phyloP scores from a whole-genome alignment of 2,329 filamentous ascomycete species.

The Hymenoscyphus fructigenus region DNA sequence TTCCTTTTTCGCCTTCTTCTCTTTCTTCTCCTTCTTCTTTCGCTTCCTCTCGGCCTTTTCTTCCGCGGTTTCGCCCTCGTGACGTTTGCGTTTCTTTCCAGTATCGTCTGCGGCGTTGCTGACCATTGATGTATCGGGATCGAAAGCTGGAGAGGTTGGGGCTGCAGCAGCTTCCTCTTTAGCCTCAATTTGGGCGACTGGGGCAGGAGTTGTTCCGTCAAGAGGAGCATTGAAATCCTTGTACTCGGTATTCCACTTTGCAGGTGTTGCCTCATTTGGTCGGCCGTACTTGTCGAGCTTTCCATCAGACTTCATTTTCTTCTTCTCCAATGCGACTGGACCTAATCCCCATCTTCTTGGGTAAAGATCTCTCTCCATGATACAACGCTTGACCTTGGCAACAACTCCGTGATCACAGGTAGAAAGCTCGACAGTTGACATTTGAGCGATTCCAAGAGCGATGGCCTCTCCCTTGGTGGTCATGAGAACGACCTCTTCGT shows the following conservation, averaged over 20 bases:
- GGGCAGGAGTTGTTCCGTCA: constrained; percentile 42
- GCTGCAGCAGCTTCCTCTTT: constrained; percentile 41
- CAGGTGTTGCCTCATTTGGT: constrained; percentile 86
- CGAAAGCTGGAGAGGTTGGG: constrained; percentile 39
- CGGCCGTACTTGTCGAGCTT: constrained; percentile 98
- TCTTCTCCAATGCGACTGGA: constrained; percentile 92
- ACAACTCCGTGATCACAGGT: constrained; percentile 97
- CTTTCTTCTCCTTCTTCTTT: constrained; percentile 53
- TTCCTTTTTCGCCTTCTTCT: constrained; percentile 49
- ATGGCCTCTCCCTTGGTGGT: constrained; percentile 99
- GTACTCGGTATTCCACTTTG: constrained; percentile 91
- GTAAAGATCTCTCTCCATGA: constrained; percentile 99
- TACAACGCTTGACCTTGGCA: constrained; percentile 98
- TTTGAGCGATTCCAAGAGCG: constrained; percentile 91
- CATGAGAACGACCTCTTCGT: constrained; percentile 97
- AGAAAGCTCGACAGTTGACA: constrained; percentile 96
- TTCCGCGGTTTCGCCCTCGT: constrained; percentile 72
- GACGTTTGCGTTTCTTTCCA: constrained; percentile 77
- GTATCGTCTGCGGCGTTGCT: constrained; percentile 54
- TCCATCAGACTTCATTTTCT: constrained; percentile 98
- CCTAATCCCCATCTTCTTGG: constrained; percentile 95
- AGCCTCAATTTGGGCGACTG: constrained; percentile 42
- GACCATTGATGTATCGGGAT: constrained; percentile 49
- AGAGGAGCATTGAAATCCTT: constrained; percentile 74
- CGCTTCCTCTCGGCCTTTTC: constrained; percentile 55